These are phyloP conservation scores for Fabrea salina DNA, from an alignment of 169 alveolate species.

Conservation along the genomic window DNA sequence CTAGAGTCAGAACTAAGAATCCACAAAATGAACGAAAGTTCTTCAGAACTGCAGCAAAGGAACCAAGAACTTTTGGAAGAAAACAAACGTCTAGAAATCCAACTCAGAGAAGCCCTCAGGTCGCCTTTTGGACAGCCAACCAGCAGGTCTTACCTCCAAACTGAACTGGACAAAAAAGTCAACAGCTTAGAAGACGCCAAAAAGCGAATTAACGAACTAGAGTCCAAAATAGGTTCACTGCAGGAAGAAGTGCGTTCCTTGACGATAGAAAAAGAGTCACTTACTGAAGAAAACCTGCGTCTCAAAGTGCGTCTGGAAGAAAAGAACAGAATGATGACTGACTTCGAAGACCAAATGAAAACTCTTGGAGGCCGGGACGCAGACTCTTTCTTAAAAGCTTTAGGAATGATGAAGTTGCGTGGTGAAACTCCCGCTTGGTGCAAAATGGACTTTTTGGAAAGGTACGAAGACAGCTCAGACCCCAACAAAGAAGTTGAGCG, in stretches of 20 bases:
- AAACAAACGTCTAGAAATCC: neutral
- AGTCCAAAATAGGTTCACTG: slow-evolving; percentile 1
- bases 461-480: slow-evolving; percentile 22
- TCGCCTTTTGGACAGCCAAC: slow-evolving; percentile 1
- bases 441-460: slow-evolving; percentile 42
- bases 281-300: slow-evolving; percentile 17
- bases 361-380: slow-evolving; percentile 37
- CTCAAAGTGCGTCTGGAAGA: slow-evolving; percentile 4
- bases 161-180: neutral
- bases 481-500: slow-evolving; percentile 45
- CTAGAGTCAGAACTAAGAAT: neutral
- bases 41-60: neutral
- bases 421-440: slow-evolving; percentile 40
- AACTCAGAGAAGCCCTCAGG: slow-evolving; percentile 1
- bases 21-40: neutral
- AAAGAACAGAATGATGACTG: slow-evolving; percentile 26
- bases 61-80: neutral
- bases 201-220: neutral
- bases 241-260: slow-evolving; percentile 32
- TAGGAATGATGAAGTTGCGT: slow-evolving; percentile 13
- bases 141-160: neutral
- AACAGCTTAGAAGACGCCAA: neutral
- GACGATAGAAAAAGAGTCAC: slow-evolving; percentile 34
- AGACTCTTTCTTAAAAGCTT: slow-evolving; percentile 32
- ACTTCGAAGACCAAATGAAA: slow-evolving; percentile 35